Base-by-base conservation (phyloP, 148 eudicot species). In the Euryodendron excelsum region DNA sequence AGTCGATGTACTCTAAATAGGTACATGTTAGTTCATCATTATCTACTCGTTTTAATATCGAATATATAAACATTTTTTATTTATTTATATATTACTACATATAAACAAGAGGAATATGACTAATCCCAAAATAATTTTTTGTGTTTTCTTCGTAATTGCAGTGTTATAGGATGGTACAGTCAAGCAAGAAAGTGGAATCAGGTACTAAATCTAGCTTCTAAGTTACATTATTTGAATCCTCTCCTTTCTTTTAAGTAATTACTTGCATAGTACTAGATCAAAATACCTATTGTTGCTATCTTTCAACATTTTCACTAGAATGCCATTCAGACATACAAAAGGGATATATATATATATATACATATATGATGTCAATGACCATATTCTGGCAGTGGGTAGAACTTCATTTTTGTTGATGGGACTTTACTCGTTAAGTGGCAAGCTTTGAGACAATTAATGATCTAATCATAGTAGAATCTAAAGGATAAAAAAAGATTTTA, bases 181-280 rank as follows among this genome's bases (percentile, higher is more conserved):
- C 80, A 86, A 87, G 97, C 97, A 69, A 89, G 89, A 82, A 89
- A 84, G 86, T 92, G 92, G 92, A 92, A 92, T 78, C 81, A 90
- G 92, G 96, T 92, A 85, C 66, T 37, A 10, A 23, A 37, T 17
- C 21, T 18, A 8, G 9, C 23, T 30, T 36, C 1, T 63, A 37
- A 10, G 0, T 37, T 78, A 15, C 27, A 36, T 36, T 28, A 41
- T 27, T 61, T 61, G 25, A 5, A 21, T 74, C 27, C 58, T 30
- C 5, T 25, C 8, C n/a, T n/a, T n/a, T n/a, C n/a, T n/a, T n/a
- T n/a, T n/a, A n/a, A n/a, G n/a, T n/a, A n/a, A n/a, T n/a, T n/a
- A n/a, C n/a, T n/a, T n/a, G n/a, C n/a, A n/a, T n/a, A n/a, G n/a
- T n/a, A n/a, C n/a, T n/a, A n/a, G n/a, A n/a, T n/a, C n/a, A n/a